Evolutionary conservation across 306 rosid species (phyloP).

Genomic region (Cucumis sativus): DNA sequence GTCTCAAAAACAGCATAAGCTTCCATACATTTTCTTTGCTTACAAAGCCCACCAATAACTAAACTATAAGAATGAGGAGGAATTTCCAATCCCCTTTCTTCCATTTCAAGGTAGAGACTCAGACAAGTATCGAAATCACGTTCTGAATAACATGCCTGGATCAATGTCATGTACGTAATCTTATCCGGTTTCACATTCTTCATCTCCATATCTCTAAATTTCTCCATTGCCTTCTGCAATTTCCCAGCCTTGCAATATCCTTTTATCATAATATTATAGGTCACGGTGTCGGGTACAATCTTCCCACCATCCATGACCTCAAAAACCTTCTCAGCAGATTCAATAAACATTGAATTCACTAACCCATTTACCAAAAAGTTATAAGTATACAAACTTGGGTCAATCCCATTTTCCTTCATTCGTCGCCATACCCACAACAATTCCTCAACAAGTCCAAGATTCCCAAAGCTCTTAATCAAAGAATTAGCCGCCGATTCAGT

Average conservation of each 20-base stretch:
- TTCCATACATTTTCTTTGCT: slow-evolving; percentile 44
- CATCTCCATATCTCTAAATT: slow-evolving; percentile 42
- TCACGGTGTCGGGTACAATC: slow-evolving; percentile 48
- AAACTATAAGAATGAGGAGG: slow-evolving; percentile 54
- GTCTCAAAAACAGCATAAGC: slow-evolving; percentile 46
- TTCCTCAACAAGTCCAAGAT: slow-evolving; percentile 58
- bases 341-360: slow-evolving; percentile 42
- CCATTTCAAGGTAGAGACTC: slow-evolving; percentile 79
- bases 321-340: slow-evolving; percentile 62
- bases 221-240: slow-evolving; percentile 36
- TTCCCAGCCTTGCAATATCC: slow-evolving; percentile 70
- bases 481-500: slow-evolving; percentile 38
- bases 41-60: slow-evolving; percentile 64
- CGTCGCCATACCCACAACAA: slow-evolving; percentile 72
- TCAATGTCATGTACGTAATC: slow-evolving; percentile 57
- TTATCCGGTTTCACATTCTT: slow-evolving; percentile 52
- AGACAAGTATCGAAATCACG: slow-evolving; percentile 50
- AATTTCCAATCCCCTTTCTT: slow-evolving; percentile 46
- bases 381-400: slow-evolving; percentile 35
- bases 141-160: slow-evolving; percentile 57
- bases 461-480: slow-evolving; percentile 44
- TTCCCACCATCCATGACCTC: slow-evolving; percentile 50
- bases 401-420: slow-evolving; percentile 55
- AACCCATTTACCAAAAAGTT: slow-evolving; percentile 70
- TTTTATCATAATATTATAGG: slow-evolving; percentile 63